Base-by-base conservation (phyloP, 257 asterid species). In the Solanum arcanum region DNA sequence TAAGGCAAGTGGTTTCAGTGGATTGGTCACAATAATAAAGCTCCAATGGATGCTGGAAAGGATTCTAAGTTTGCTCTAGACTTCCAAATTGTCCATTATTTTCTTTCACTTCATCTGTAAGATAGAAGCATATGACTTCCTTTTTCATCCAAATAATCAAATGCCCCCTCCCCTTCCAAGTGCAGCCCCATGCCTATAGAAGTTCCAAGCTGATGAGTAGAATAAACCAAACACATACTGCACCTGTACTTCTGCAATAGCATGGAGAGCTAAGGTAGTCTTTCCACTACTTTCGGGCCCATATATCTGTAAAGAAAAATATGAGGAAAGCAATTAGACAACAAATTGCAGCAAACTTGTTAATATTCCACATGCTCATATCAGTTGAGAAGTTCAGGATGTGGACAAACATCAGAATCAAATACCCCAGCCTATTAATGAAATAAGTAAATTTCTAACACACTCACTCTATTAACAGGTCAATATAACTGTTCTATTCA, bases 211-310 rank as follows among this genome's bases (percentile, higher is more conserved):
- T 72, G 66, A 60, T 84, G 90, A 76, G 69, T 88, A 81, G 27
- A 81, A 81, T 81, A 90, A 92, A 87, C 83, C n/a, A 88, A 87
- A 85, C 89, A 90, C 94, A 91, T 88, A 94, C 94, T 92, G 89
- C 88, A 97, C 99, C 99, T 96, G 99, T 86, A 95, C 99, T 97
- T 97, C 99, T 86, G 99, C 99, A 91, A 97, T 96, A 84, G 99
- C 99, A 92, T 95, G 99, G 91, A 97, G 95, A 72, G 99, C 99
- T 86, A 97, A 89, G 86, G 99, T 97, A 86, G 99, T 97, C 92
- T 97, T 96, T 83, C 99, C 99, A 91, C 98, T 97, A 92, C 99
- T 97, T 95, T 97, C 99, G 27, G 99, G 99, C 83, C 99, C 99
- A 90, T 97, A 97, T 90, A 97, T 90, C 99, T 97, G 91, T 72